Conservation (phyloP, 2,329 filamentous ascomycete species). For the Chaetomiaceae sp. region DNA sequence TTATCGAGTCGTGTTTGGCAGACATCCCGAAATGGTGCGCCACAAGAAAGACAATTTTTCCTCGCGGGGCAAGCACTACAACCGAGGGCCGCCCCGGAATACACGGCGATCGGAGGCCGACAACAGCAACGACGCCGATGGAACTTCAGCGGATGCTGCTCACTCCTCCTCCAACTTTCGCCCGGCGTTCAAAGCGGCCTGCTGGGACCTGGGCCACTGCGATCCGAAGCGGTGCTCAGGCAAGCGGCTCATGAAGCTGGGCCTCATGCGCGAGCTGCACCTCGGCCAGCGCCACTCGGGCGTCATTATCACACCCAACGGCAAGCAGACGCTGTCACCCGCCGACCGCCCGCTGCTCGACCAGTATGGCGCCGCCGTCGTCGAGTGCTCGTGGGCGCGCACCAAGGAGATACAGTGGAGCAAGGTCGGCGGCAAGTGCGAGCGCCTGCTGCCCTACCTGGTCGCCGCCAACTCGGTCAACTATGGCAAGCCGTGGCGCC, state of each 20-base stretch:
- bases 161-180: slow-evolving; percentile 29
- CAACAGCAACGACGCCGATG: slow-evolving; percentile 30
- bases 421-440: slow-evolving; percentile 88
- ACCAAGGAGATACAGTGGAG: slow-evolving; percentile 86
- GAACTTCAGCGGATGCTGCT: slow-evolving; percentile 31
- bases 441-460: slow-evolving; percentile 84
- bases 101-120: slow-evolving; percentile 43
- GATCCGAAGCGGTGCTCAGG: slow-evolving; percentile 95
- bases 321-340: slow-evolving; percentile 75
- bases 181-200: slow-evolving; percentile 79
- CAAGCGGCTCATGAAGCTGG: slow-evolving; percentile 86
- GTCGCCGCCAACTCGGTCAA: slow-evolving; percentile 96
- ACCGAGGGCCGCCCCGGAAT: slow-evolving; percentile 50
- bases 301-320: slow-evolving; percentile 92
- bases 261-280: slow-evolving; percentile 87
- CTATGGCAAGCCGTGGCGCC: slow-evolving; percentile 88
- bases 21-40: slow-evolving; percentile 78
- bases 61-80: slow-evolving; percentile 66
- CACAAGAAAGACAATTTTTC: slow-evolving; percentile 86
- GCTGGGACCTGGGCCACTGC: slow-evolving; percentile 97
- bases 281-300: slow-evolving; percentile 88
- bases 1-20: too few species aligned
- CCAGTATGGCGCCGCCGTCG: slow-evolving; percentile 86
- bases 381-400: slow-evolving; percentile 95
- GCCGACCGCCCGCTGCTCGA: slow-evolving; percentile 78